Percentiles rank a stretch among this genome's conserved stretches.
These are phyloP conservation scores for Fomitiporia mediterranea DNA, from an alignment of 1,284 basidiomycete species.

Conservation along the genomic window DNA sequence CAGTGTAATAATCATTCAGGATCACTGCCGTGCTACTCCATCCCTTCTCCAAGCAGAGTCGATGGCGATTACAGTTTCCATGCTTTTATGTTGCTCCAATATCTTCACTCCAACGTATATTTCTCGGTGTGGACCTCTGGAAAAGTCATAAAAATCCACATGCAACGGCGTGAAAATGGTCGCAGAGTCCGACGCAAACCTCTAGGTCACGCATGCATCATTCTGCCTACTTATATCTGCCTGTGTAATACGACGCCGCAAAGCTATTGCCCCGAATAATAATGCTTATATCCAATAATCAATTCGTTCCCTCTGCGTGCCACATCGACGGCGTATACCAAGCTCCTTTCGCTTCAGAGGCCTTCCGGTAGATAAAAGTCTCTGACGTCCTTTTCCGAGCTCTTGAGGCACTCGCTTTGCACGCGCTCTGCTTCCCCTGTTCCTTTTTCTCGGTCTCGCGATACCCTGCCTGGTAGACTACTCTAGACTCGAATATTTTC, in stretches of 20 bases:
- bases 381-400: background rate
- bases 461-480: background rate
- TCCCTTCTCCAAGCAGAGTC: background rate
- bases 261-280: background rate
- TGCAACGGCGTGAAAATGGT: too few relatives aligned
- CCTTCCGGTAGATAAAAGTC: background rate
- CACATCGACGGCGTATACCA: constrained; percentile 2
- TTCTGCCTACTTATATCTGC: too few relatives aligned
- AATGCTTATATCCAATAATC: background rate
- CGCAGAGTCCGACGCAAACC: too few relatives aligned
- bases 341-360: background rate
- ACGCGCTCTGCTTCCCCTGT: background rate
- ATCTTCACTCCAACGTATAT: too few relatives aligned
- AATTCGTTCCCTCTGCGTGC: background rate
- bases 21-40: background rate
- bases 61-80: background rate
- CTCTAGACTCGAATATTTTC: too few relatives aligned
- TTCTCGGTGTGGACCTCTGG: too few relatives aligned
- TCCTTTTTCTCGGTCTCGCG: background rate
- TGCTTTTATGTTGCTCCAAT: too few relatives aligned
- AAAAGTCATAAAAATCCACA: too few relatives aligned
- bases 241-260: background rate
- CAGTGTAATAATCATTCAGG: background rate
- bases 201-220: too few relatives aligned
- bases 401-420: background rate